Evolutionary conservation across 2,329 filamentous ascomycete species (phyloP), one percentile per base, ranked within the genome.

Genomic region (Arthrobotrys sinensis): DNA sequence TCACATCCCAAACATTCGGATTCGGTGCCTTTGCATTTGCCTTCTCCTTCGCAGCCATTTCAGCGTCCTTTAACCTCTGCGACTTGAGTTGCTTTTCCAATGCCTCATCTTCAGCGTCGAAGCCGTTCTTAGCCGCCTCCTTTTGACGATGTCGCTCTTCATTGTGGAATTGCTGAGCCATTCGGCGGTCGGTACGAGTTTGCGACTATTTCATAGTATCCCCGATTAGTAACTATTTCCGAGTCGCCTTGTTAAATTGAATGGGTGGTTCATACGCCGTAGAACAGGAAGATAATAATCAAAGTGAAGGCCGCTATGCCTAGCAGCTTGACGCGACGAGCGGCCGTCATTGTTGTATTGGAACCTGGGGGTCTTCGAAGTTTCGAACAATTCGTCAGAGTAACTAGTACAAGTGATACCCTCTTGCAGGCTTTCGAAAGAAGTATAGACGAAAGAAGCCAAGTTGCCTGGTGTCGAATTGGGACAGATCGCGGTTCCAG

Each of bases 261-360:
- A 32, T 55, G 16, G 21, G 40, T 60, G 28, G 38, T 32, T 65
- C 66, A 53, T 60, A 76, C 63, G 19, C 91, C 91, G 83, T 93
- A 91, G 86, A 95, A 93, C 81, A 96, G 86, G 68, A 91, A 85
- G 53, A 91, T 87, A 81, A 95, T 85, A 76, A 95, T 85, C 76
- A 89, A 86, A 80, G 90, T 86, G 81, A 94, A 81, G 70, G 90
- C 86, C 71, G 91, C 86, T 82, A 94, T 86, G 80, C 89, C 86
- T 70, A 93, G 85, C 81, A 91, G 86, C 83, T 91, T 90, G 82
- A 93, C 83, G 81, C 93, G 90, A 80, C 93, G 90, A 81, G 88
- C 87, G 19, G 91, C 91, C 82, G 90, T 89, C 91, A 93, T 93
- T 68, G 75, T 68, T 55, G 24, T 2, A 28, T 62, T 38, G 36